Base-by-base conservation (phyloP, 2,329 filamentous ascomycete species). In the Bipolaris bicolor region DNA sequence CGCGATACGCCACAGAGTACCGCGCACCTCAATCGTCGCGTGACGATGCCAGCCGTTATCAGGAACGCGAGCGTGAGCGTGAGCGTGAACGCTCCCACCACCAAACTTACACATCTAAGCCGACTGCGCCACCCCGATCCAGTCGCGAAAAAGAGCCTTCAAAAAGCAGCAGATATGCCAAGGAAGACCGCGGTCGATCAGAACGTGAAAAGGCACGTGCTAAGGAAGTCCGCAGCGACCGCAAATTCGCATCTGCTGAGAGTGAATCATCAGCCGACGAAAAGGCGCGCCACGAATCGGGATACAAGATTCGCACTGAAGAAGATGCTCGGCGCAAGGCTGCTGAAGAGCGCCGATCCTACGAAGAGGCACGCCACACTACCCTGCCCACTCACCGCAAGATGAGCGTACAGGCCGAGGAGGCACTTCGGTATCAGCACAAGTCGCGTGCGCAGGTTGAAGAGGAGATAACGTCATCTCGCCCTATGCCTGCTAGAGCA, bases 181-280 rank as follows among this genome's bases (percentile, higher is more conserved):
- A 71, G 74, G 22, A 67, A 60, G 78, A 81, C 58, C 71, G 76
- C 29, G 66, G 72, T 10, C 70, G 78, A 37, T 73, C 72, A 37
- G 78, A 81, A 48, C 72, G 73, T 58, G 74, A 71, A 56, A 74
- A 76, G 62, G 69, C 70, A 44, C 70, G 72, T 49, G 77, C 79
- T 44, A 73, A 73, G 57, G 79, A 81, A 34, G 69, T 73, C 7
- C 73, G 73, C 43, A 69, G 70, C 53, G 77, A 80, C 7, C 73
- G 77, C 48, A 75, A 75, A 58, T 75, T 76, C 34, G 63, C 68
- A 3, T 67, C 72, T 1, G 55, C 63, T 31, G 71, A 72, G 15
- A 76, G 74, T 41, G 76, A 77, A 7, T 63, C 62, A 33, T 71
- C 69, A 16, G 71, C 71, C 5, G 69, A 74, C 41, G 73, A 75